Base-by-base conservation (phyloP, 2,329 filamentous ascomycete species). In the Epichloe festucae region DNA sequence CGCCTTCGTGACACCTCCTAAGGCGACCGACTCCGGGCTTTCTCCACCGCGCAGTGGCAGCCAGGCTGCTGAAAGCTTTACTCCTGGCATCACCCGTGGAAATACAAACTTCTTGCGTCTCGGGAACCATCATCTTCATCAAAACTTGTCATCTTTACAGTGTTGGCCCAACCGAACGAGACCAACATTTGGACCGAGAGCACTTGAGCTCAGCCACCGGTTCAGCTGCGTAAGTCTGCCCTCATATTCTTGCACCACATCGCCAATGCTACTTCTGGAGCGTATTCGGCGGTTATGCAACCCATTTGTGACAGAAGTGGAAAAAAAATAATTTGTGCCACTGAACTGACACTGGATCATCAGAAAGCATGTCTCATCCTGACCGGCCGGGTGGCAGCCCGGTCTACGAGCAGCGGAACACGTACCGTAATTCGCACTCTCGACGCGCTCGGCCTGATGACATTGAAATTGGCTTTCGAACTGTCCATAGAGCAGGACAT, bases 361-460 rank as follows among this genome's bases (percentile, higher is more conserved):
- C 44, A 52, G 41, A 46, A 64, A 71, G 61, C 62, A 83, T 84
- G 79, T 79, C 79, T 69, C 74, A 79, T 57, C 77, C 78, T 56
- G 73, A 78, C 65, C 76, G 84, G 66, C 85, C 85, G 53, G 80
- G 81, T 62, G 77, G 77, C 58, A 76, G 73, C 58, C 76, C 81
- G 55, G 74, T 74, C 51, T 77, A 77, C 60, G 79, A 84, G 58
- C 77, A 80, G 54, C 75, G 78, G 61, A 77, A 73, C 61, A 72
- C 78, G 53, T 88, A 87, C 67, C 78, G 84, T 59, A 81, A 82
- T 57, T 84, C 85, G 43, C 77, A 80, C 27, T 79, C 82, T 50
- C 80, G 85, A 61, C 81, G 84, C 59, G 73, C 71, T 49, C 77
- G 77, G 53, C 79, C 81, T 46, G 76, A 77, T 52, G 87, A 94